Evolutionary conservation across 192 early-diverging fungal genomes (phyloP).

Genomic region (Gamsiella multidivaricata): DNA sequence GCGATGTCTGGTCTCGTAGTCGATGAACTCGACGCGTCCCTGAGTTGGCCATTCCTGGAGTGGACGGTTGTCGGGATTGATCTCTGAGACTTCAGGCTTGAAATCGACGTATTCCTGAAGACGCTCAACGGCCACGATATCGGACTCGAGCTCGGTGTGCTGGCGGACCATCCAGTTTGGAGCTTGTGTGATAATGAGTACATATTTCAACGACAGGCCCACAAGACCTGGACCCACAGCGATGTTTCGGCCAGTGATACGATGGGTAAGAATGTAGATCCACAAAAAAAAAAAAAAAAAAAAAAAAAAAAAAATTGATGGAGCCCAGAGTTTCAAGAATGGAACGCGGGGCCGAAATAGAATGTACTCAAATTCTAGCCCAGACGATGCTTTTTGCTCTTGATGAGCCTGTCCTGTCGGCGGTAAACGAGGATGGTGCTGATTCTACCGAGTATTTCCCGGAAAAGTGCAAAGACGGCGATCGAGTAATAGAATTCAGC

Average conservation of each 20-base stretch:
- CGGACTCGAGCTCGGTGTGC: constrained; percentile 89
- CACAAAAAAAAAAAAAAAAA: no score
- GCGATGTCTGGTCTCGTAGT: constrained; percentile 87
- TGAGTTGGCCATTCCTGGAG: constrained; percentile 76
- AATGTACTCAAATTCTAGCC: constrained; percentile 85
- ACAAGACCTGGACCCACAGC: constrained; percentile 79
- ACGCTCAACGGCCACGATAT: constrained; percentile 85
- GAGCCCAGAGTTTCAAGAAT: constrained; percentile 84
- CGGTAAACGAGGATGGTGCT: constrained; percentile 87
- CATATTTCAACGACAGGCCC: constrained; percentile 75
- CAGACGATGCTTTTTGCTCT: constrained; percentile 73
- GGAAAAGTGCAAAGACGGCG: constrained; percentile 81
- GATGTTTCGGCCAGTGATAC: constrained; percentile 67
- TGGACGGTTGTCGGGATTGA: constrained; percentile 68
- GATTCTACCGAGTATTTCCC: constrained; percentile 83
- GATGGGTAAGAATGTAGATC: constrained; percentile 80
- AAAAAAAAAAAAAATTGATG: constrained; percentile 86
- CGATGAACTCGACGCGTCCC: constrained; percentile 80
- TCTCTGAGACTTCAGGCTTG: constrained; percentile 81
- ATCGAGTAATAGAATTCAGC: constrained; percentile 73
- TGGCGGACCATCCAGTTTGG: constrained; percentile 90
- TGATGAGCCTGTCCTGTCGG: constrained; percentile 71
- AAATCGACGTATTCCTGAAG: constrained; percentile 85
- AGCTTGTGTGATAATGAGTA: constrained; percentile 81
- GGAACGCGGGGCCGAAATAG: constrained; percentile 78